Percentiles rank a stretch among this genome's conserved stretches.
Conservation (phyloP, 129 eudicot genomes). For the Mikania micrantha region DNA sequence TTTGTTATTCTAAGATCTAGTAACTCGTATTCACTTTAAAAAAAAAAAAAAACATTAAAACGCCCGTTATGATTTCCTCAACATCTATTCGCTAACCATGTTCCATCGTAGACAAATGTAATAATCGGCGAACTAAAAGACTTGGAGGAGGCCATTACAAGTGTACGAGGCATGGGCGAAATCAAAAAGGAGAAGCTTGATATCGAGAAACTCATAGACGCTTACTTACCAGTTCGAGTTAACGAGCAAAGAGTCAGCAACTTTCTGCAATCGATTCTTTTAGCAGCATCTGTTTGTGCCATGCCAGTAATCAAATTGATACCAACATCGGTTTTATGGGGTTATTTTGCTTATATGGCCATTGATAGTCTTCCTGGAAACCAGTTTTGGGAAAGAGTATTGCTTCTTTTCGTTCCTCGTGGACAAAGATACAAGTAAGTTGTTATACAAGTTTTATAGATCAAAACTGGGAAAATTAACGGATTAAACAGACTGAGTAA, state of each 20-base stretch:
- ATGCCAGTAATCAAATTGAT: constrained; percentile 54
- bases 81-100: background rate
- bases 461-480: background rate
- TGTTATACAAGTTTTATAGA: background rate
- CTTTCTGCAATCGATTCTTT: constrained; percentile 53
- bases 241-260: constrained; percentile 79
- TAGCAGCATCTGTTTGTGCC: constrained; percentile 38
- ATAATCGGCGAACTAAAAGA: constrained; percentile 41
- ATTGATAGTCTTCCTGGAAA: constrained; percentile 58
- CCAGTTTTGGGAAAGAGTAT: constrained; percentile 51
- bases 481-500: background rate
- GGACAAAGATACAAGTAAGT: constrained; percentile 39
- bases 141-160: constrained; percentile 57
- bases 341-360: constrained; percentile 59
- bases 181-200: constrained; percentile 28
- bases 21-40: background rate
- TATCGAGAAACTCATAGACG: constrained; percentile 54
- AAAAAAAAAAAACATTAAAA: background rate
- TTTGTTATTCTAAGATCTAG: background rate
- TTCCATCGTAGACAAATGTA: constrained; percentile 31
- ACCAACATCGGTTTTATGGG: constrained; percentile 83
- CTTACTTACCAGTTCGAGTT: constrained; percentile 60
- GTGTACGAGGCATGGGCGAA: constrained; percentile 28
- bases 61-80: background rate
- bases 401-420: constrained; percentile 32